Base-by-base conservation (phyloP, 345 rosid species). In the Brassica juncea region DNA sequence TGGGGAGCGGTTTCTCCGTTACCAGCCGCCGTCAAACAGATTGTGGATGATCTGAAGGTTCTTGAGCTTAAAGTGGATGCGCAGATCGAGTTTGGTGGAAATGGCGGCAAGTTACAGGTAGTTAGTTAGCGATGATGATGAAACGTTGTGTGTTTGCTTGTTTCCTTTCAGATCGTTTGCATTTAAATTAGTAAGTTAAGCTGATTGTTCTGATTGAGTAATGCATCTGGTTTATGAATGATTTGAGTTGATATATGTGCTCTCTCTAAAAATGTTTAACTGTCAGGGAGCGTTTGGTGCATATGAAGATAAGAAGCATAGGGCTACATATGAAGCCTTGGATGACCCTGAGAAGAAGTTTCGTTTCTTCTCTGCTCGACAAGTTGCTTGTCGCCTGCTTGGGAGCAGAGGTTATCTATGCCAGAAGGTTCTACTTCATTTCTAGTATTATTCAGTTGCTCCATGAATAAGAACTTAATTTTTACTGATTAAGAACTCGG, bases 361-460 rank as follows among this genome's bases (percentile, higher is more conserved):
- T 60, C 86, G 86, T 68, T 91, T 93, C 83, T 95, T 82, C 81
- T 71, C 97, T 66, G 93, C 99, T 83, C 87, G 98, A 54, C 98
- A 93, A 85, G 84, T 95, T 74, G 97, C 90, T 14, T 95, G 99
- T 34, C 84, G 94, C 27, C 74, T 95, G 80, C 92, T 95, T 73
- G 98, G 99, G 70, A 95, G 98, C 76, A 86, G 89, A 63, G 94
- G 91, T 77, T 93, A 95, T 85, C 92, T 93, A 71, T 93, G 99
- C 80, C 97, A 84, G 81, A 95, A 88, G 94, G 99, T 95, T 44
- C 5, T 47, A 47, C 54, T 47, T 47, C 15, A 75, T 14, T 73
- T 57, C 69, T 35, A 67, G 75, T 12, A 25, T 14, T 68, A 44
- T 27, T 70, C 6, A 72, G 2, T 42, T 65, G 2, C 6, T 30